These are phyloP conservation scores for Pleurotus cornucopiae DNA, from an alignment of 768 basidiomycete species.

Conservation along the genomic window DNA sequence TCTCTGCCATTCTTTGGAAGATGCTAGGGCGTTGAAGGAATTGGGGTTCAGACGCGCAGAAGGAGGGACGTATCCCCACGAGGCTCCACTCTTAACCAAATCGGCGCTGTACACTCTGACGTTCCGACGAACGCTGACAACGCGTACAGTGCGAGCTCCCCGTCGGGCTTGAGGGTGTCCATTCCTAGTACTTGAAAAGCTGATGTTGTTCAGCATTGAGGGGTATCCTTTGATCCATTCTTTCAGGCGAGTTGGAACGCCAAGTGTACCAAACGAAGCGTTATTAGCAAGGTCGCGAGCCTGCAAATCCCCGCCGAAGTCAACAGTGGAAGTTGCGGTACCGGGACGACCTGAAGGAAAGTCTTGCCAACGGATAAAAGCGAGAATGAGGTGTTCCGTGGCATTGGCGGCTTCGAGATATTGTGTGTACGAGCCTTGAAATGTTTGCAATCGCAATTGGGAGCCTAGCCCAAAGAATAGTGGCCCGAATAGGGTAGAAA, in stretches of 20 bases:
- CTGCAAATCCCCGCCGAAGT: slow-evolving; percentile 9
- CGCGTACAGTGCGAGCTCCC: slow-evolving; percentile 73
- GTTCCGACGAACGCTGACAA: slow-evolving; percentile 73
- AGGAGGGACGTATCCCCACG: slow-evolving; percentile 37
- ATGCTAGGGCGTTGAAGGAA: slow-evolving; percentile 34
- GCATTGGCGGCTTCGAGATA: slow-evolving; percentile 84
- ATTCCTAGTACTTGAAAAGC: slow-evolving; percentile 14
- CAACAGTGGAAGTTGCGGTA: slow-evolving; percentile 18
- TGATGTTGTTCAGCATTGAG: slow-evolving; percentile 51
- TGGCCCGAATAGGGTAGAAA: slow-evolving; percentile 87
- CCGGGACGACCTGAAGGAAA: slow-evolving; percentile 33
- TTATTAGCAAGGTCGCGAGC: slow-evolving; percentile 19
- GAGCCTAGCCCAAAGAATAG: slow-evolving; percentile 79
- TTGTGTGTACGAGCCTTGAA: slow-evolving; percentile 46
- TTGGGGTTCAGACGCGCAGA: slow-evolving; percentile 14
- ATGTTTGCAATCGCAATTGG: slow-evolving; percentile 33
- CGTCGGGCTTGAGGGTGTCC: slow-evolving; percentile 61
- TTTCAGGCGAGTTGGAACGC: slow-evolving; percentile 81
- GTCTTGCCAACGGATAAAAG: slow-evolving; percentile 84
- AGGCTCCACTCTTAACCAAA: slow-evolving; percentile 61
- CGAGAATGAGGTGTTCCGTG: slow-evolving; percentile 89
- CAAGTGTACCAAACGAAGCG: slow-evolving; percentile 43
- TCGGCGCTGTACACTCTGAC: slow-evolving; percentile 88
- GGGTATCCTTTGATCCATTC: slow-evolving; percentile 93
- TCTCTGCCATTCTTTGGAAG: slow-evolving; percentile 74